Percentiles rank a stretch among this genome's conserved stretches.
These are phyloP conservation scores for Metschnikowia picachoensis DNA, from an alignment of 805 yeast genomes.

Conservation along the genomic window DNA sequence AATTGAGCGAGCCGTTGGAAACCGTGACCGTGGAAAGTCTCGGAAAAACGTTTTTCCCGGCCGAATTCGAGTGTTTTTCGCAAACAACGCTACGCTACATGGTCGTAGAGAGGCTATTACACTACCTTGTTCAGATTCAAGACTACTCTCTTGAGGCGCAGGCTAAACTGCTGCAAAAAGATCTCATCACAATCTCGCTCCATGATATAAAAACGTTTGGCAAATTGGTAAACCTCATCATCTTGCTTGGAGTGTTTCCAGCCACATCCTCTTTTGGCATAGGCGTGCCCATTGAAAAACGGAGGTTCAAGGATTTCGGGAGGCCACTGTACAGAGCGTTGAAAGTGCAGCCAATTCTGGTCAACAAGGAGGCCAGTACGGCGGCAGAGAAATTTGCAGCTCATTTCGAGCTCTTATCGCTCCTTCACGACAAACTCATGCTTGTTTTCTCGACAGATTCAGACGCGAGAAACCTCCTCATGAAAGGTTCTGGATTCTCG, in stretches of 20 bases:
- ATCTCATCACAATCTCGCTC: slow-evolving; percentile 62
- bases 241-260: slow-evolving; percentile 70
- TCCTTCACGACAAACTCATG: slow-evolving; percentile 29
- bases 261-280: slow-evolving; percentile 49
- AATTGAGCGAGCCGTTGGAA: slow-evolving; percentile 23
- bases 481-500: slow-evolving; percentile 65
- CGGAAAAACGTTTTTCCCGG: background rate
- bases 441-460: slow-evolving; percentile 37
- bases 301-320: slow-evolving; percentile 51
- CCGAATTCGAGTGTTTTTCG: background rate
- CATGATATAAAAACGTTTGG: slow-evolving; percentile 81
- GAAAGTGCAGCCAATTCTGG: slow-evolving; percentile 18
- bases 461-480: slow-evolving; percentile 49
- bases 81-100: slow-evolving; percentile 2
- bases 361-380: slow-evolving; percentile 6
- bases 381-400: slow-evolving; percentile 1
- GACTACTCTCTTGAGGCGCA: slow-evolving; percentile 23
- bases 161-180: slow-evolving; percentile 17
- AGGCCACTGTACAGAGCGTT: slow-evolving; percentile 23
- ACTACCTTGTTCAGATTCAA: slow-evolving; percentile 39
- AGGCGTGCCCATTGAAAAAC: slow-evolving; percentile 61
- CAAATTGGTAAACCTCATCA: slow-evolving; percentile 56
- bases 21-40: slow-evolving; percentile 18
- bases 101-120: slow-evolving; percentile 35
- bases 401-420: slow-evolving; percentile 21